Evolutionary conservation across 2,329 filamentous ascomycete species (phyloP).

Genomic region (Neopestalotiopsis sp.): DNA sequence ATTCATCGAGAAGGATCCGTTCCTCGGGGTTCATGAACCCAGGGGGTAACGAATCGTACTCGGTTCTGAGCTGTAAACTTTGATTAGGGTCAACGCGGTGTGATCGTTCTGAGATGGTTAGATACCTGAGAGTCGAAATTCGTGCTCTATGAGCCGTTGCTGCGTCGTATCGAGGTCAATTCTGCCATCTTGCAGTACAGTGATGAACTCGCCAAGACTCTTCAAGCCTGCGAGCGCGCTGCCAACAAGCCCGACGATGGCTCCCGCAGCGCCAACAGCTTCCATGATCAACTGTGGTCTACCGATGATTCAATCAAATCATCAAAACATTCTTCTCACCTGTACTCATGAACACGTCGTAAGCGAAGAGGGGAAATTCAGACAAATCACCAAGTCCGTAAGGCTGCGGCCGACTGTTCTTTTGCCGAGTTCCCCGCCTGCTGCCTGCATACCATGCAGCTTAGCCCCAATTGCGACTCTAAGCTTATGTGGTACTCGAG

Average conservation of each 20-base stretch:
- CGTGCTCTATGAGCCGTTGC: background rate
- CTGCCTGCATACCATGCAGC: background rate
- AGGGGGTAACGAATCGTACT: background rate
- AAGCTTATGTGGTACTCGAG: background rate
- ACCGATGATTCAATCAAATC: background rate
- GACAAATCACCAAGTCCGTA: background rate
- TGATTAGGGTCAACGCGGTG: background rate
- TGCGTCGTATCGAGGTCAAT: background rate
- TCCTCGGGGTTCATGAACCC: background rate
- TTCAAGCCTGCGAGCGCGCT: background rate
- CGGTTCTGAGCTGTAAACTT: background rate
- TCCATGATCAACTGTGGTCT: background rate
- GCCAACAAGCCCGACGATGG: background rate
- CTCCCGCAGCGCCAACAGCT: background rate
- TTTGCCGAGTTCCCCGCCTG: background rate
- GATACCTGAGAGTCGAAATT: background rate
- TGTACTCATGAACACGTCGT: background rate
- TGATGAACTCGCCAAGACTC: background rate
- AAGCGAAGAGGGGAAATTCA: background rate
- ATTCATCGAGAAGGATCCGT: background rate
- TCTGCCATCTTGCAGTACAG: background rate
- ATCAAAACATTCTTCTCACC: background rate
- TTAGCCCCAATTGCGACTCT: background rate
- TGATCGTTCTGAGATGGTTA: background rate
- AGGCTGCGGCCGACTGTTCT: background rate